Conservation (phyloP, 441 rosid species). For the Rhodomyrtus psidioides region DNA sequence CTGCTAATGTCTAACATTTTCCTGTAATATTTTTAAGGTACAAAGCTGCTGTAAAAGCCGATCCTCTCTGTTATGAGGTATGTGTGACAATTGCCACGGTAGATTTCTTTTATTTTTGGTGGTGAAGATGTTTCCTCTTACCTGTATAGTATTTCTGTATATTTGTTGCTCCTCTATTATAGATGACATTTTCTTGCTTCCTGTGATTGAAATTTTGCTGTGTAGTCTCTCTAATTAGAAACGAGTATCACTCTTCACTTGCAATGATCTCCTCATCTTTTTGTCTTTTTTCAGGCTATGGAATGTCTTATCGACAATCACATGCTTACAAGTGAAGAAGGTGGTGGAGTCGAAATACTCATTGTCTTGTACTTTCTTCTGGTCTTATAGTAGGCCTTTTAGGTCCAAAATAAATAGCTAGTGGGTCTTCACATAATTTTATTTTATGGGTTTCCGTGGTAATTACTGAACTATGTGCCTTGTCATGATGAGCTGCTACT, state of each 20-base stretch:
- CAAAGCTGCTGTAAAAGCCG: constrained; percentile 93
- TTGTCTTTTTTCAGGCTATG: constrained; percentile 53
- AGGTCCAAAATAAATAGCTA: not conserved
- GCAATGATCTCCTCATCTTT: not conserved
- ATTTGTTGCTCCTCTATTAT: not conserved
- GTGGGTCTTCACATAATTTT: not conserved
- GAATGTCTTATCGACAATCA: constrained; percentile 89
- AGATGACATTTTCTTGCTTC: not conserved
- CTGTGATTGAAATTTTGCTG: not conserved
- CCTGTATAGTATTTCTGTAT: constrained; percentile 7
- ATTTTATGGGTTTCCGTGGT: not conserved
- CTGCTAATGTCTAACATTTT: not conserved
- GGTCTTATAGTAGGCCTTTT: not conserved
- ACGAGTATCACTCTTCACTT: not conserved
- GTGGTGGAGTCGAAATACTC: constrained; percentile 20
- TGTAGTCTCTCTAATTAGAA: not conserved
- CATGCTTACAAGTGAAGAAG: constrained; percentile 91
- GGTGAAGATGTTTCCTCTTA: not conserved
- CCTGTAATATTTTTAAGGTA: constrained; percentile 42
- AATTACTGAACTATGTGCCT: not conserved
- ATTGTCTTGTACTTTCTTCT: not conserved
- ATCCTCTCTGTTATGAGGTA: constrained; percentile 97
- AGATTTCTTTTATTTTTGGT: not conserved
- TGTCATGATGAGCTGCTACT: not conserved
- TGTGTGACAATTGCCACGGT: not conserved